Percentiles rank a stretch among this genome's conserved stretches.
phyloP scores from a whole-genome alignment of 140 eudicot species.

The Bidens hawaiensis region DNA sequence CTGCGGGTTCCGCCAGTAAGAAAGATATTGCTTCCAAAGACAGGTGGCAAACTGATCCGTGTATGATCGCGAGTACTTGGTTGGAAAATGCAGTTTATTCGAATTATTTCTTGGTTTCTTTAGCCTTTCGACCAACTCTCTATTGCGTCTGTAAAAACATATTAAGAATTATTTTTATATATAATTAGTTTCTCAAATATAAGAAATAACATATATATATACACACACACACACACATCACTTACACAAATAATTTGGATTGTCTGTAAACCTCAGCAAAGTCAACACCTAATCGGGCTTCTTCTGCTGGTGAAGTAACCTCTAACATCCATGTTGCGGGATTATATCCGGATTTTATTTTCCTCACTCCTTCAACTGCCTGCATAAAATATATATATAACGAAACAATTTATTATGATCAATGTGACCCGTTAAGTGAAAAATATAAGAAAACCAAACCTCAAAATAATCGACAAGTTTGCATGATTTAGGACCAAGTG shows the following conservation, averaged over 20 bases:
- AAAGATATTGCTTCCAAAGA: constrained; percentile 94
- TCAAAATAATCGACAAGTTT: constrained; percentile 84
- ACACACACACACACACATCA: no score
- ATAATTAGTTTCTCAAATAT: not conserved
- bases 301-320: constrained; percentile 82
- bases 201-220: not conserved
- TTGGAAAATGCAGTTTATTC: constrained; percentile 76
- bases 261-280: constrained; percentile 83
- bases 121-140: constrained; percentile 72
- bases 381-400: constrained; percentile 32
- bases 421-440: not conserved
- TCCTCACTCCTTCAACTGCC: constrained; percentile 83
- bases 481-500: constrained; percentile 81
- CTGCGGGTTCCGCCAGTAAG: constrained; percentile 97
- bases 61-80: constrained; percentile 68
- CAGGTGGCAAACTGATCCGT: constrained; percentile 74
- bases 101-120: constrained; percentile 67
- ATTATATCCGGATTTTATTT: constrained; percentile 73
- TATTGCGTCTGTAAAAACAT: constrained; percentile 55
- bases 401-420: no score
- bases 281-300: constrained; percentile 72
- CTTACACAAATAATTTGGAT: constrained; percentile 73
- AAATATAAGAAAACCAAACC: constrained; percentile 37
- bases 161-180: not conserved
- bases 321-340: constrained; percentile 99